Evolutionary conservation across 352 stramenopile species (phyloP).

Genomic region (Phytophthora ohioensis): DNA sequence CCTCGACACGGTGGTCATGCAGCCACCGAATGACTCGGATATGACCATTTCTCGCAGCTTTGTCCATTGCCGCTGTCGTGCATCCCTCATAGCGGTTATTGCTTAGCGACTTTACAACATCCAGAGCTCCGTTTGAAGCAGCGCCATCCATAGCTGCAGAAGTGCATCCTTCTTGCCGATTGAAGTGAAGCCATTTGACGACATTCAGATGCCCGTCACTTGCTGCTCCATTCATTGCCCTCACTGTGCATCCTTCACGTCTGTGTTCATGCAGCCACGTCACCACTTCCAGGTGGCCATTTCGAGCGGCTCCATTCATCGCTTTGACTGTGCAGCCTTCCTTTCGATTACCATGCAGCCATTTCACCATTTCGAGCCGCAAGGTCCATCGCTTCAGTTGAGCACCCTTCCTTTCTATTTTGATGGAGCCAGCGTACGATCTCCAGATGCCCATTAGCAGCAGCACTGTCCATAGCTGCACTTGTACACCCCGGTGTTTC

Average conservation of each 20-base stretch:
- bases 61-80: background rate
- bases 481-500: background rate
- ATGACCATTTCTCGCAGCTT: background rate
- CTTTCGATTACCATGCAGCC: background rate
- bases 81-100: background rate
- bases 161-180: background rate
- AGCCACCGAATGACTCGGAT: constrained; percentile 6
- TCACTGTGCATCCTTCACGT: background rate
- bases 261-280: background rate
- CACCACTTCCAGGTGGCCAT: background rate
- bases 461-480: background rate
- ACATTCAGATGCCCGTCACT: background rate
- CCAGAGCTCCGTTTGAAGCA: background rate
- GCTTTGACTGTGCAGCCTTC: background rate
- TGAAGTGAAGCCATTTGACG: background rate
- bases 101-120: background rate
- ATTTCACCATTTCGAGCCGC: background rate
- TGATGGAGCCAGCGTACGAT: background rate
- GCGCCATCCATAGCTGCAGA: background rate
- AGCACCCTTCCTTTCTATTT: background rate
- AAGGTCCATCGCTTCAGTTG: background rate
- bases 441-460: background rate
- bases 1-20: constrained; percentile 18
- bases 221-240: background rate
- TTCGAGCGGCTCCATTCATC: background rate